Base-by-base conservation (phyloP, 106 monocot species). In the Triglochin maritima region DNA sequence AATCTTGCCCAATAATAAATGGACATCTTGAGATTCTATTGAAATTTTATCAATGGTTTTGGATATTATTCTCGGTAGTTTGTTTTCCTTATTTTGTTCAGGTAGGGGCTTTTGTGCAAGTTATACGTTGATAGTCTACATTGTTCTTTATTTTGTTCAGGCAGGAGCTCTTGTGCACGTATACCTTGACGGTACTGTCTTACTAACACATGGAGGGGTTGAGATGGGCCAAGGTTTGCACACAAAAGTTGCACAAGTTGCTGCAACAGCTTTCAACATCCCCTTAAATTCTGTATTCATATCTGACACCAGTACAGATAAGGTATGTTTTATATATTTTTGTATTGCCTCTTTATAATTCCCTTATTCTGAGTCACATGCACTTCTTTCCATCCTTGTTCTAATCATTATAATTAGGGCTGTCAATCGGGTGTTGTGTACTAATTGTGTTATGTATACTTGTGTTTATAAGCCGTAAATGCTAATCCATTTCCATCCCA, bases 191-290 rank as follows among this genome's bases (percentile, higher is more conserved):
- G 98, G 98, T 9, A 84, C 77, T 51, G 86, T 98, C 82, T 66
- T 98, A 58, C 91, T 98, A 47, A 92, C 98, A 67, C 98, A 98
- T 86, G 98, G 98, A 14, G 98, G 98, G 29, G 98, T 98, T 72
- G 98, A 98, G 66, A 98, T 98, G 98, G 98, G 98, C 50, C 98
- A 98, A 70, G 98, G 98, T 51, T 65, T 98, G 55, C 98, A 98
- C 76, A 98, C 98, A 54, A 98, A 98, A 76, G 71, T 98, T 62
- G 98, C 98, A 42, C 98, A 98, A 69, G 79, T 98, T 79, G 98
- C 98, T 54, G 98, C 98, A 48, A 84, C 98, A 47, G 79, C 84
- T 63, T 89, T 98, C 14, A 82, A 79, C 68, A 89, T 98, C 49
- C 92, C 98, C 79, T 74, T 98, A 51, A 81, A 67, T 76, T 86